Conservation (phyloP, 257 asterid species). For the Solanum ossicruentum region DNA sequence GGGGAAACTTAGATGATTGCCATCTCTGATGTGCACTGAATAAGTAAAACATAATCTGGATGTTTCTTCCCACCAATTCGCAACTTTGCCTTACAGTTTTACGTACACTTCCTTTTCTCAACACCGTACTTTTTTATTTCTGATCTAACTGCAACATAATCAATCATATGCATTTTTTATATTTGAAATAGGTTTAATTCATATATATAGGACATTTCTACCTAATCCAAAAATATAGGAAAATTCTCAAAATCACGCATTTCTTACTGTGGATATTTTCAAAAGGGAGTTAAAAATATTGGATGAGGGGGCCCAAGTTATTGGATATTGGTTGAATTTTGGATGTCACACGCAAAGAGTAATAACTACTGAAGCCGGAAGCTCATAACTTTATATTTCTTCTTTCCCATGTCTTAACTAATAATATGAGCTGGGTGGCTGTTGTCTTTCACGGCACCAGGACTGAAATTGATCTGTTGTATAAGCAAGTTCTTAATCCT, state of each 20-base stretch:
- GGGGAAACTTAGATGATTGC: neutral
- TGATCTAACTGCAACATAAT: neutral
- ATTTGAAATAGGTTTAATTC: neutral
- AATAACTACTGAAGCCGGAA: neutral
- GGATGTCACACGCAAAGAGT: neutral
- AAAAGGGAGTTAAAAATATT: neutral
- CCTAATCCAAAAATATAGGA: no score
- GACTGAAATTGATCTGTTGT: neutral
- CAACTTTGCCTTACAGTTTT: neutral
- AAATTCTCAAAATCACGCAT: neutral
- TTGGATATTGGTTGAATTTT: neutral
- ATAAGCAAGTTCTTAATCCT: neutral
- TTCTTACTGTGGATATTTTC: neutral
- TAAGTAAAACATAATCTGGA: neutral
- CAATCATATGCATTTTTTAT: neutral
- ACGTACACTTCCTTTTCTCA: neutral
- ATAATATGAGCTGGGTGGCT: neutral
- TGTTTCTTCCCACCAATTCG: neutral
- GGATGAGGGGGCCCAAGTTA: neutral
- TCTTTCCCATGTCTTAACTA: neutral
- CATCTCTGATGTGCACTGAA: neutral
- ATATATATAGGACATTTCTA: neutral
- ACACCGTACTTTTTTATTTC: neutral
- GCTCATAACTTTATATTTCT: neutral
- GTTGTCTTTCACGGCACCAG: neutral